A percentile compares a stretch with the other conserved stretches of the same genome.
Conservation (phyloP, 1,284 basidiomycete genomes). For the Vanrija sp. region DNA sequence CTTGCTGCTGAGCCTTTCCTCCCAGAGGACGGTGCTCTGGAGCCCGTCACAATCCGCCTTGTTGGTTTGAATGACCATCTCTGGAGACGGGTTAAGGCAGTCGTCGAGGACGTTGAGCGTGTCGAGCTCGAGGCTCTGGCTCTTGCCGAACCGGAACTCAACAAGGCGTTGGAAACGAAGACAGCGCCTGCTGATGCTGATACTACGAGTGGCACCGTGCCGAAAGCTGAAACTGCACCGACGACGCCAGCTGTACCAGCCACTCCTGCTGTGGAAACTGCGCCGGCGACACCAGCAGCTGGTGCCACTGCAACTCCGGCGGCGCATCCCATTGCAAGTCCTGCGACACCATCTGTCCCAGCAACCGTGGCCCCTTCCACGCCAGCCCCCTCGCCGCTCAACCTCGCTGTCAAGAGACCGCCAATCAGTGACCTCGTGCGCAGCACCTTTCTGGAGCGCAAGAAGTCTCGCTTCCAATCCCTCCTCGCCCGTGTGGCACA, state of each 20-base stretch:
- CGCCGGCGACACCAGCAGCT: neutral
- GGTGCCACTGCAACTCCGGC: neutral
- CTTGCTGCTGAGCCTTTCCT: conserved; percentile 31
- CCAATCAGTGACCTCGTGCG: conserved; percentile 7
- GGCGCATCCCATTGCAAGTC: neutral
- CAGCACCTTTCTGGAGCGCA: conserved; percentile 18
- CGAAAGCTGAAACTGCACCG: neutral
- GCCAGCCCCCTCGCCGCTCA: neutral
- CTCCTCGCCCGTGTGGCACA: conserved; percentile 23
- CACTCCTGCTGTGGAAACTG: neutral
- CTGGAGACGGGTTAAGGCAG: conserved; percentile 32
- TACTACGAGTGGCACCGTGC: too few relatives aligned
- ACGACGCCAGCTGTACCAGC: neutral
- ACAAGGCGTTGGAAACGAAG: conserved; percentile 3
- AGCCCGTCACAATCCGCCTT: conserved; percentile 36
- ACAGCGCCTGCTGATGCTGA: too few relatives aligned
- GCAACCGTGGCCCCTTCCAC: neutral
- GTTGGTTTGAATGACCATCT: conserved; percentile 26
- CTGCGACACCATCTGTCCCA: neutral
- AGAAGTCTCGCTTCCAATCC: conserved; percentile 20
- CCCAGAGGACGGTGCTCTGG: conserved; percentile 22
- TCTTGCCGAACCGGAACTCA: conserved; percentile 24
- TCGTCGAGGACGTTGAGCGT: conserved; percentile 26
- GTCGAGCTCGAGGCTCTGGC: conserved; percentile 26
- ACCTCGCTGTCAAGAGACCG: neutral